Percentiles rank a stretch among this genome's conserved stretches.
These are phyloP conservation scores for Stagonosporopsis chrysanthemi DNA, from an alignment of 2,329 filamentous ascomycete species.

Conservation along the genomic window DNA sequence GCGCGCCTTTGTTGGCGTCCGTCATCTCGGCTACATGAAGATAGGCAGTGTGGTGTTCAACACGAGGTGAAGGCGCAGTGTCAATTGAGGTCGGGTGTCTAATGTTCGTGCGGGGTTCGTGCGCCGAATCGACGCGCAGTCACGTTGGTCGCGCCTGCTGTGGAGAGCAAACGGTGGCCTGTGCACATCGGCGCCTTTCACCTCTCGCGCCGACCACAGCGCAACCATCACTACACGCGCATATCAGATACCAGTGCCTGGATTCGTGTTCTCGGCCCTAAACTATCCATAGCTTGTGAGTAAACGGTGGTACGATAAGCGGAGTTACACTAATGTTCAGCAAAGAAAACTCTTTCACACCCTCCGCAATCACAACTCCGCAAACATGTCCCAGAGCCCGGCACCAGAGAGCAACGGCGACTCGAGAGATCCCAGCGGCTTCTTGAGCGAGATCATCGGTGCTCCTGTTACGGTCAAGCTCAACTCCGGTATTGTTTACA, in stretches of 20 bases:
- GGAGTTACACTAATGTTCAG: not conserved
- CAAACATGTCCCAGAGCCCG: constrained; percentile 51
- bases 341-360: constrained; percentile 8
- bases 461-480: constrained; percentile 95
- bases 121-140: constrained; percentile 38
- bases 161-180: constrained; percentile 20
- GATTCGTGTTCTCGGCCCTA: too few species aligned
- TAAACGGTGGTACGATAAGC: too few species aligned
- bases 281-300: not conserved
- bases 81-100: not conserved
- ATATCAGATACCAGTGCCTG: not conserved
- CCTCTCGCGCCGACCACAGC: constrained; percentile 4
- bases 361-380: not conserved
- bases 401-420: constrained; percentile 67
- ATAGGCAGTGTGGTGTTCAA: not conserved
- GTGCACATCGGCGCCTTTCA: constrained; percentile 27
- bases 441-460: constrained; percentile 93
- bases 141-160: constrained; percentile 38
- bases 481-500: constrained; percentile 98
- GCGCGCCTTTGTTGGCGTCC: constrained; percentile 27
- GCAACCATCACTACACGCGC: constrained; percentile 3
- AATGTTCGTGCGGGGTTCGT: constrained; percentile 14
- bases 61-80: not conserved
- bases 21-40: constrained; percentile 36
- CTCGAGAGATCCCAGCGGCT: constrained; percentile 90